Evolutionary conservation across 345 rosid species (phyloP), one percentile per base, ranked within the genome.

Genomic region (Bretschneidera sinensis): DNA sequence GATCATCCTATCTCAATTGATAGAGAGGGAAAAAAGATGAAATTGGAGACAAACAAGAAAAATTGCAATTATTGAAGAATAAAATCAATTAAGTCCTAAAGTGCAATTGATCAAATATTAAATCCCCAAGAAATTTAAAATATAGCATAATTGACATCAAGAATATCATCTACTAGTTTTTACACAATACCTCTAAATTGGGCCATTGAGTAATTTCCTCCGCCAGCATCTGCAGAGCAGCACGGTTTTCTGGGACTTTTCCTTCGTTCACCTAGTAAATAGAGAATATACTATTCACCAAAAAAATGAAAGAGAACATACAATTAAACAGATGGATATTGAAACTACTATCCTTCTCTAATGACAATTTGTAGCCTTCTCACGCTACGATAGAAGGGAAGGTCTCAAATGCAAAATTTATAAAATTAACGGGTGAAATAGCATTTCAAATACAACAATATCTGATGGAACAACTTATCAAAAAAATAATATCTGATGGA

Each of bases 171-270:
- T 39, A 39, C 6, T 39, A 5, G 16, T 5, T 5, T 39, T 39
- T 39, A 4, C 9, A 39, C 45, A 39, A 39, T 56, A 92, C 97
- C 96, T 89, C 97, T 67, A 89, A 65, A 64, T 92, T 92, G 55
- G 99, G 99, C 99, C 99, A 92, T 47, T 78, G 80, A 22, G 43
- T 39, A 90, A 92, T 83, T 76, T 92, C 97, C 76, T 87, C 90
- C 21, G 94, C 85, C 54, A 92, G 79, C 85, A 87, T 76, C 59
- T 53, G 78, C 50, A 92, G 81, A 39, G 97, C 96, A 5, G 66
- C 61, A 33, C 89, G 87, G 68, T 87, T 70, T 78, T 65, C 75
- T 25, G 97, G 98, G 43, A 87, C 71, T 71, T 89, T 89, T 39
- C 95, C 98, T 63, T 85, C 81, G 71, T 87, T 84, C 43, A 87